A percentile compares a stretch with the other conserved stretches of the same genome.
These are phyloP conservation scores for Pseudogymnoascus sp. DNA, from an alignment of 2,329 filamentous ascomycete genomes.

Conservation along the genomic window DNA sequence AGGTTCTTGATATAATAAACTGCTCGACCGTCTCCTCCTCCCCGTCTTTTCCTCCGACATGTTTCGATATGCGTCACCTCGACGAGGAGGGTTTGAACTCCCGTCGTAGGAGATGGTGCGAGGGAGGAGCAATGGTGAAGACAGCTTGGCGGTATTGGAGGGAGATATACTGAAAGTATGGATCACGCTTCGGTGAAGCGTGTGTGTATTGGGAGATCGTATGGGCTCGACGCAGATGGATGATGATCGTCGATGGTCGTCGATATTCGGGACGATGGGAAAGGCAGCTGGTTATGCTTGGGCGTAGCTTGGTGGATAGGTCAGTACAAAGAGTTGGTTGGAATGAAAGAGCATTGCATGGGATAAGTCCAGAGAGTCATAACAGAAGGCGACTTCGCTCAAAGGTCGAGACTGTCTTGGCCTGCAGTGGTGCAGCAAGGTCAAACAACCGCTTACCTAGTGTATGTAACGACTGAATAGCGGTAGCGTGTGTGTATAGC, in stretches of 20 bases:
- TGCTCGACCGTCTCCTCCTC: slow-evolving; percentile 90
- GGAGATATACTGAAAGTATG: slow-evolving; percentile 25
- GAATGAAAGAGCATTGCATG: background rate
- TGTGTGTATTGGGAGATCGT: background rate
- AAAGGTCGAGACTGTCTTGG: slow-evolving; percentile 1
- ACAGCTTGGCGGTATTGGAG: slow-evolving; percentile 86
- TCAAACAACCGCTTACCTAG: slow-evolving; percentile 5
- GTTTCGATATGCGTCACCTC: slow-evolving; percentile 42
- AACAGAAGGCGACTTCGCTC: background rate
- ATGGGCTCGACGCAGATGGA: background rate
- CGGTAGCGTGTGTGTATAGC: background rate
- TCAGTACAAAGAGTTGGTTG: background rate
- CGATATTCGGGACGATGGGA: background rate
- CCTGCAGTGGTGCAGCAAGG: background rate
- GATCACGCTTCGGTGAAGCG: slow-evolving; percentile 9
- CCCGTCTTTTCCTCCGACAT: slow-evolving; percentile 58
- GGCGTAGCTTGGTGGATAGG: background rate
- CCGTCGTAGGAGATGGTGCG: slow-evolving; percentile 88
- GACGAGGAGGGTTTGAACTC: slow-evolving; percentile 60
- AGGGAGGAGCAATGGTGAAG: slow-evolving; percentile 77
- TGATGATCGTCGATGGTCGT: background rate
- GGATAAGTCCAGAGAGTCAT: background rate
- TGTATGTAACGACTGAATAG: slow-evolving; percentile 7
- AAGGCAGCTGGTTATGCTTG: background rate
- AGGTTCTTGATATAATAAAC: slow-evolving; percentile 94